Evolutionary conservation across 768 basidiomycete species (phyloP).

Genomic region (Imleria badia): DNA sequence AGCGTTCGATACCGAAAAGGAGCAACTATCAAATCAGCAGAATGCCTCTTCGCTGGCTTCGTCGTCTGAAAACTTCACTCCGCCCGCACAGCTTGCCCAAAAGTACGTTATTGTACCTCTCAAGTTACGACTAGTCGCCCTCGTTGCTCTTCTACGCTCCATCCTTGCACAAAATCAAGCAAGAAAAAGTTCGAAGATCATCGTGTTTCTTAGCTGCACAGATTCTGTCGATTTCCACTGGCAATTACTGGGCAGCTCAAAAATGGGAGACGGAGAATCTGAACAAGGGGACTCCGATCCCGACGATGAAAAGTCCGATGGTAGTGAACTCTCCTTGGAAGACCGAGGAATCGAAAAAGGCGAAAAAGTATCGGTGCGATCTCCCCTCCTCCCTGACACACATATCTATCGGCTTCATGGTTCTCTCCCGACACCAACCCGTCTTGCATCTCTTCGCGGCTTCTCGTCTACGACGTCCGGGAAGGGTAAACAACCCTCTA

Average conservation of each 20-base stretch:
- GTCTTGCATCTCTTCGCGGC: constrained; percentile 77
- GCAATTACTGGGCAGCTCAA: constrained; percentile 71
- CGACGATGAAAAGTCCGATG: constrained; percentile 27
- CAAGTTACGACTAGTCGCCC: constrained; percentile 90
- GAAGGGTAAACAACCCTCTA: constrained; percentile 30
- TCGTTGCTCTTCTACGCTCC: constrained; percentile 82
- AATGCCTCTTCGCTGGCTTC: constrained; percentile 16
- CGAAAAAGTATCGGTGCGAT: constrained; percentile 56
- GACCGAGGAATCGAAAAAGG: constrained; percentile 27
- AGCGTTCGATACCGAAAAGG: constrained; percentile 53
- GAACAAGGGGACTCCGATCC: constrained; percentile 24
- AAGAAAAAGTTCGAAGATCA: constrained; percentile 65
- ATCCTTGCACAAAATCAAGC: constrained; percentile 64
- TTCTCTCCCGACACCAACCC: constrained; percentile 77
- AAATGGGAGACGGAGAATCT: constrained; percentile 51
- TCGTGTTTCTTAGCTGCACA: constrained; percentile 95
- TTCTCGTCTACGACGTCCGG: constrained; percentile 56
- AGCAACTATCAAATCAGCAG: constrained; percentile 12
- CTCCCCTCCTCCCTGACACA: constrained; percentile 77
- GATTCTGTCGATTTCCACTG: constrained; percentile 99
- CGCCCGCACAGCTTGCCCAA: constrained; percentile 90
- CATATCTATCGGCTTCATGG: constrained; percentile 91
- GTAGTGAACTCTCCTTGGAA: constrained; percentile 24
- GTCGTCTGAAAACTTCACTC: constrained; percentile 70
- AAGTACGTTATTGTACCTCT: constrained; percentile 88